A percentile compares a stretch with the other conserved stretches of the same genome.
Evolutionary conservation across 1,284 basidiomycete species (phyloP).

Genomic region (Cystobasidium sp.): DNA sequence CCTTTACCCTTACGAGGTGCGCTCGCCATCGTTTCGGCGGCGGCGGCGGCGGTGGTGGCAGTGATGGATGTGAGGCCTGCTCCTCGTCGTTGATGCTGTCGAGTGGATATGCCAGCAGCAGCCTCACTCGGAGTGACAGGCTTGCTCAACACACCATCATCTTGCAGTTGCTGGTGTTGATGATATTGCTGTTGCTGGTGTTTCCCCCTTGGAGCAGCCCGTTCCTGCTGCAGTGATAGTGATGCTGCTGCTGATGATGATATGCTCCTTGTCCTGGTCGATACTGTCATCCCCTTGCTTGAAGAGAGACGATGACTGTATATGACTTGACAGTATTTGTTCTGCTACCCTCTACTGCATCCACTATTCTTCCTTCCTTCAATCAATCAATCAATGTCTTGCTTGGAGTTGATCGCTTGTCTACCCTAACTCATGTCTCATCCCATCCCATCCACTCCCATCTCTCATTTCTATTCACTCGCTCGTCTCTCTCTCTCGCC

Average conservation of each 20-base stretch:
- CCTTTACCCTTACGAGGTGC: conserved; percentile 7
- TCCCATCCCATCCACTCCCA: neutral
- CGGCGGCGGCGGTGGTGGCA: neutral
- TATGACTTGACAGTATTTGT: neutral
- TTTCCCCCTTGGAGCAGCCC: neutral
- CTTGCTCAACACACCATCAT: neutral
- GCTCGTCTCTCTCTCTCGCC: neutral
- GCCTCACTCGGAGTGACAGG: neutral
- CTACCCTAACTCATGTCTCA: neutral
- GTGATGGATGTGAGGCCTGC: neutral
- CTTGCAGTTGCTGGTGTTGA: neutral
- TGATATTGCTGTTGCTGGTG: neutral
- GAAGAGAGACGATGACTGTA: neutral
- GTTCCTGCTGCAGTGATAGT: neutral
- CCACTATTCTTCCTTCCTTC: neutral
- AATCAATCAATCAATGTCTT: neutral
- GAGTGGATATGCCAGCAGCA: neutral
- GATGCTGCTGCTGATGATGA: conserved; percentile 17
- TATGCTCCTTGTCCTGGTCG: conserved; percentile 19
- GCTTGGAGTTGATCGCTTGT: neutral
- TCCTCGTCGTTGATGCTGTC: neutral
- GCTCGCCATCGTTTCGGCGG: neutral
- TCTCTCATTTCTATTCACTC: neutral
- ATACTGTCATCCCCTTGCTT: conserved; percentile 18
- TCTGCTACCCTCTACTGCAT: neutral